These are phyloP conservation scores for Xylaria sp. DNA, from an alignment of 2,329 filamentous ascomycete species.

Conservation along the genomic window DNA sequence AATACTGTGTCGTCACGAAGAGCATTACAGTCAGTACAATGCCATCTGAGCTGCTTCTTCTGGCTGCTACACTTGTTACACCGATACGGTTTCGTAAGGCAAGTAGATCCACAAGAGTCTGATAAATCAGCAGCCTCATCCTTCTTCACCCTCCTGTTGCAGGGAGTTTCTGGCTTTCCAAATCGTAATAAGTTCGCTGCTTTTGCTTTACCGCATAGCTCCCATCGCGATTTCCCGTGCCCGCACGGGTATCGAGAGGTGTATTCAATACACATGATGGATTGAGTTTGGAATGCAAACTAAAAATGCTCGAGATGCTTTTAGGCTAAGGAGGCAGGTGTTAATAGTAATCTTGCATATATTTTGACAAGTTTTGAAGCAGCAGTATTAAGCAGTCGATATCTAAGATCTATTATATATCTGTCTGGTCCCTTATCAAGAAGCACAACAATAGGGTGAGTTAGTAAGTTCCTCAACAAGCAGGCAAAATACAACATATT, in stretches of 20 bases:
- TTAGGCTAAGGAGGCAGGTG: background rate
- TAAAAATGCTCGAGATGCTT: background rate
- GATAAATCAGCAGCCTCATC: constrained; percentile 34
- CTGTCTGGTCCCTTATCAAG: background rate
- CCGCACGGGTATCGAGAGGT: constrained; percentile 45
- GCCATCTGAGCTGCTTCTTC: constrained; percentile 43
- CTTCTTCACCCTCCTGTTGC: constrained; percentile 11
- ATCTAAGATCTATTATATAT: background rate
- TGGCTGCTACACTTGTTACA: constrained; percentile 39
- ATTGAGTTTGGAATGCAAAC: background rate
- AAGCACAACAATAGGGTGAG: constrained; percentile 4
- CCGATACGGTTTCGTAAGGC: constrained; percentile 41
- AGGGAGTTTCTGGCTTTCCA: constrained; percentile 20
- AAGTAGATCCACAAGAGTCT: constrained; percentile 39
- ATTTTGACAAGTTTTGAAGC: background rate
- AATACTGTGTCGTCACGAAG: constrained; percentile 30
- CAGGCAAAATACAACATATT: background rate
- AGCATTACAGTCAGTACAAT: constrained; percentile 36
- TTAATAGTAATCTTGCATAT: background rate
- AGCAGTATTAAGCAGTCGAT: no score
- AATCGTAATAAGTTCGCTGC: constrained; percentile 28
- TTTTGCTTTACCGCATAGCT: constrained; percentile 41
- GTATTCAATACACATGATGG: constrained; percentile 33
- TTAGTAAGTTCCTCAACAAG: background rate
- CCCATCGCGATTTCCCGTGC: constrained; percentile 35